Conservation (phyloP, 1,139 yeast genomes). For the Debaryomyces psychrophilus region DNA sequence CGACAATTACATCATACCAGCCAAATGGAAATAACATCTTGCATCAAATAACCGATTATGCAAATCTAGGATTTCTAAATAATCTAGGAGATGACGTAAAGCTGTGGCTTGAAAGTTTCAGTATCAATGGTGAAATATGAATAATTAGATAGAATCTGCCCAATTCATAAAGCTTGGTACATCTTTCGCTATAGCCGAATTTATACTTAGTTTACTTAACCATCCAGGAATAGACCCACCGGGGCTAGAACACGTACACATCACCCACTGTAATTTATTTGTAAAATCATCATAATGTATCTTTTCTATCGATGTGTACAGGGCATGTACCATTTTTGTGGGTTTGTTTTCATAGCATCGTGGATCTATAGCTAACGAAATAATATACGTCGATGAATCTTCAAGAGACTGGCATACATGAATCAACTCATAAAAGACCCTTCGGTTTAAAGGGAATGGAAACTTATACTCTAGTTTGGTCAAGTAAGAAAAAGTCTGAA, state of each 20-base stretch:
- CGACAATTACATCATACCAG: slow-evolving; percentile 1
- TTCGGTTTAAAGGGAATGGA: slow-evolving; percentile 47
- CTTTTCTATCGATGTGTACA: slow-evolving; percentile 63
- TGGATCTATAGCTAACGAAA: slow-evolving; percentile 51
- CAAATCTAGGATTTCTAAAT: slow-evolving; percentile 43
- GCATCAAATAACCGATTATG: slow-evolving; percentile 22
- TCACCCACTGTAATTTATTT: slow-evolving; percentile 56
- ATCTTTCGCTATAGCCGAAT: slow-evolving; percentile 64
- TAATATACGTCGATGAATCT: slow-evolving; percentile 44
- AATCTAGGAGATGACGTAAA: slow-evolving; percentile 50
- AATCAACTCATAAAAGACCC: slow-evolving; percentile 66
- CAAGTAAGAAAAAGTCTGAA: slow-evolving; percentile 22
- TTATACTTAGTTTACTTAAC: slow-evolving; percentile 58
- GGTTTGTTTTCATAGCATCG: slow-evolving; percentile 16
- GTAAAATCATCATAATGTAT: slow-evolving; percentile 42
- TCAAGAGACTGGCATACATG: slow-evolving; percentile 41
- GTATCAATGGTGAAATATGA: slow-evolving; percentile 24
- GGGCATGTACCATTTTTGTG: slow-evolving; percentile 37
- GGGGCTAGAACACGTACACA: slow-evolving; percentile 68
- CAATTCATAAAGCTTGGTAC: slow-evolving; percentile 65
- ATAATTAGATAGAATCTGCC: slow-evolving; percentile 21
- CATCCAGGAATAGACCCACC: slow-evolving; percentile 69
- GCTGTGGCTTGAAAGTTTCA: slow-evolving; percentile 41
- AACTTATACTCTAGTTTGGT: slow-evolving; percentile 48
- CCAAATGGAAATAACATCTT: not conserved